Evolutionary conservation across 2,329 filamentous ascomycete species (phyloP).

Genomic region (Thermoascus crustaceus): DNA sequence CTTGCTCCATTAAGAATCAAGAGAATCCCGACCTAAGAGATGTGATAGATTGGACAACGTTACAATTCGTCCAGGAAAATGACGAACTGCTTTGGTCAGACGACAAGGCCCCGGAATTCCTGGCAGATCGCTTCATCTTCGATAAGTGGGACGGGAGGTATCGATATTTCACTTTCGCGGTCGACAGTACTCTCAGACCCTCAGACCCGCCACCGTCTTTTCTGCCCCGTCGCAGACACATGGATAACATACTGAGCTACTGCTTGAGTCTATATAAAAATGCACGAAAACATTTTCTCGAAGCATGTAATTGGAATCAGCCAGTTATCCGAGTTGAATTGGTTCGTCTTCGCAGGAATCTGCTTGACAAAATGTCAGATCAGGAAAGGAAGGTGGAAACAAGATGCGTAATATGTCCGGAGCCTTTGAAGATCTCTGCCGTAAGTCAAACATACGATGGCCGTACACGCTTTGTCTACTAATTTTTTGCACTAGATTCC

Average conservation of each 20-base stretch:
- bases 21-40: slow-evolving; percentile 5
- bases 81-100: slow-evolving; percentile 40
- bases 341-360: slow-evolving; percentile 70
- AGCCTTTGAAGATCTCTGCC: slow-evolving; percentile 67
- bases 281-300: slow-evolving; percentile 40
- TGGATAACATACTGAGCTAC: slow-evolving; percentile 69
- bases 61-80: slow-evolving; percentile 28
- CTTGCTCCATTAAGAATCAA: slow-evolving; percentile 5
- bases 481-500: slow-evolving; percentile 48
- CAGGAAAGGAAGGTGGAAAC: slow-evolving; percentile 39
- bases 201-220: slow-evolving; percentile 28
- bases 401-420: slow-evolving; percentile 62
- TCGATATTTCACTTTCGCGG: slow-evolving; percentile 46
- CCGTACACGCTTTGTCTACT: neutral
- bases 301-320: slow-evolving; percentile 57
- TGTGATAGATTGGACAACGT: slow-evolving; percentile 38
- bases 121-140: slow-evolving; percentile 46
- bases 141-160: slow-evolving; percentile 51
- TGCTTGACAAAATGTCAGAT: slow-evolving; percentile 60
- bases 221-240: slow-evolving; percentile 34
- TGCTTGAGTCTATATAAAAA: slow-evolving; percentile 67
- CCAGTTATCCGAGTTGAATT: slow-evolving; percentile 71
- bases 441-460: slow-evolving; percentile 44
- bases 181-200: slow-evolving; percentile 24
- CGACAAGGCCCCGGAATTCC: slow-evolving; percentile 29